A percentile compares a stretch with the other conserved stretches of the same genome.
Evolutionary conservation across 805 yeast species (phyloP).

Genomic region (Metschnikowia colocasiae): DNA sequence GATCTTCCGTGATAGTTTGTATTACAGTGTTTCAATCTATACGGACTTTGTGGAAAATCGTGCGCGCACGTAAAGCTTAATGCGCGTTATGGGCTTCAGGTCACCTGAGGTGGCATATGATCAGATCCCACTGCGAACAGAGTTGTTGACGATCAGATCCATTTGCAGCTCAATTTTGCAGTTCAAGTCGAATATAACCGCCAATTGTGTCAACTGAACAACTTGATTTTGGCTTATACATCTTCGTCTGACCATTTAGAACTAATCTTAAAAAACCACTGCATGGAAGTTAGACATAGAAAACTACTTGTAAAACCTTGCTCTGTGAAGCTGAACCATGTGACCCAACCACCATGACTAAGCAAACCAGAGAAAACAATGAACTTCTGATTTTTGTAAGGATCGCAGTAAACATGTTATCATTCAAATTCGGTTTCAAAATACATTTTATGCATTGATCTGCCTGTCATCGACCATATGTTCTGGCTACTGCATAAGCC

Average conservation of each 20-base stretch:
- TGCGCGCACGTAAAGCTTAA: constrained; percentile 3
- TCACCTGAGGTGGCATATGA: background rate
- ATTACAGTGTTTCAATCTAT: background rate
- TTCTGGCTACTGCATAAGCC: constrained; percentile 1
- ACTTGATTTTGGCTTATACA: too few relatives aligned
- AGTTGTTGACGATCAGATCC: background rate
- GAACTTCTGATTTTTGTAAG: too few relatives aligned
- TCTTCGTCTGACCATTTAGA: too few relatives aligned
- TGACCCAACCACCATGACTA: background rate
- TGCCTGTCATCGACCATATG: background rate
- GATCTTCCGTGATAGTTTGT: background rate
- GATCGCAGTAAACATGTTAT: too few relatives aligned
- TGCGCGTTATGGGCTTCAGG: background rate
- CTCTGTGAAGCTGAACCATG: background rate
- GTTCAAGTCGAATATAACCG: too few relatives aligned
- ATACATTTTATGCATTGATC: too few relatives aligned
- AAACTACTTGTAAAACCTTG: background rate
- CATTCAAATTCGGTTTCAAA: too few relatives aligned
- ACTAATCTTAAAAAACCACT: too few relatives aligned
- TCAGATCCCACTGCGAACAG: background rate
- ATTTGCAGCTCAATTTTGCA: too few relatives aligned
- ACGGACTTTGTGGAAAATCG: constrained; percentile 5
- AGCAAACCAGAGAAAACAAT: background rate
- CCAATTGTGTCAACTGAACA: too few relatives aligned
- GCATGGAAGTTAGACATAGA: too few relatives aligned